Percentiles rank a stretch among this genome's conserved stretches.
phyloP scores from a whole-genome alignment of 2,329 filamentous ascomycete species.

The Xylariales sp. region DNA sequence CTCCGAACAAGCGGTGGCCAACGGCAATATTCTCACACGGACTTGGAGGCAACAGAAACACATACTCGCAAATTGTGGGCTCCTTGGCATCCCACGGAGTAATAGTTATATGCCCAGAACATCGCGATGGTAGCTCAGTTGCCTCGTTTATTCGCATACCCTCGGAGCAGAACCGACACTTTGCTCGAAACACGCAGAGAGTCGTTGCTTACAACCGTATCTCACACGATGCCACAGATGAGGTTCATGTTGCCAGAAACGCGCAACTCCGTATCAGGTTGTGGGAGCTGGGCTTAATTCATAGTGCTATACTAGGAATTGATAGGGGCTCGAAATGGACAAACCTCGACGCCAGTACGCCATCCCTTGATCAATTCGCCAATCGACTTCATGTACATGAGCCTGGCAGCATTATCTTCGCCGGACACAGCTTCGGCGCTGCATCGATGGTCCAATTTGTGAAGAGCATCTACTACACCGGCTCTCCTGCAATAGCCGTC shows the following conservation, averaged over 20 bases:
- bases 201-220: slow-evolving; percentile 46
- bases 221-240: slow-evolving; percentile 58
- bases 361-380: slow-evolving; percentile 55
- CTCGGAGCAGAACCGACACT: slow-evolving; percentile 36
- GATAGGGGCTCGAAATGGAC: slow-evolving; percentile 48
- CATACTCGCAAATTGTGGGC: slow-evolving; percentile 78
- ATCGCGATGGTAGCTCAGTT: slow-evolving; percentile 75
- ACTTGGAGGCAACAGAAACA: slow-evolving; percentile 73
- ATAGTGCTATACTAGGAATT: slow-evolving; percentile 63
- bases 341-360: slow-evolving; percentile 49
- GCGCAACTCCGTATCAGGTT: slow-evolving; percentile 68
- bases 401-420: slow-evolving; percentile 69
- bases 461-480: slow-evolving; percentile 71
- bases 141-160: slow-evolving; percentile 67
- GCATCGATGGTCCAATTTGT: slow-evolving; percentile 70
- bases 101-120: slow-evolving; percentile 76
- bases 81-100: slow-evolving; percentile 77
- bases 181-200: slow-evolving; percentile 27
- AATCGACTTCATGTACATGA: slow-evolving; percentile 61
- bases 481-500: slow-evolving; percentile 36
- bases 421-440: slow-evolving; percentile 78
- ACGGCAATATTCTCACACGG: slow-evolving; percentile 85
- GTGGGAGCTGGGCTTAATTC: slow-evolving; percentile 72
- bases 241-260: slow-evolving; percentile 64
- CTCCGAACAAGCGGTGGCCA: slow-evolving; percentile 60